phyloP scores from a whole-genome alignment of 2,329 filamentous ascomycete species.

The Cladosporium cucumerinum region DNA sequence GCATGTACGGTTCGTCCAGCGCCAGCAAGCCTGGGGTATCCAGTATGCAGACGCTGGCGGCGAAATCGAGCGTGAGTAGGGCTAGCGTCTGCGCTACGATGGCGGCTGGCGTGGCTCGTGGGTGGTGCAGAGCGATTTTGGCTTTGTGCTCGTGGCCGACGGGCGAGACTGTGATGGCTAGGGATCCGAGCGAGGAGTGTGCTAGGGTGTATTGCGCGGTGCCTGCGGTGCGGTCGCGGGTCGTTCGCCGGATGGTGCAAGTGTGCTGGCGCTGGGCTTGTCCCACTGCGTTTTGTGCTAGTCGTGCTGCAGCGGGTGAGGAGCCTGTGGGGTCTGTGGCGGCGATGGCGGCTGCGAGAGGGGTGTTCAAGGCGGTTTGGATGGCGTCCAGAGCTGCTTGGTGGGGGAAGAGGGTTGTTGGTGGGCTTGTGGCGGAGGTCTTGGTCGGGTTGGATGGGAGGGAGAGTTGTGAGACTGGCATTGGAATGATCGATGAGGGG shows the following conservation, averaged over 20 bases:
- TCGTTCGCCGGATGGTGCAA: constrained; percentile 66
- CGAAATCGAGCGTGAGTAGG: constrained; percentile 45
- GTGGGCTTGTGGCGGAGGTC: neutral
- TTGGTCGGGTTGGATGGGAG: constrained; percentile 19
- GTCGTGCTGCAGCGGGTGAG: constrained; percentile 58
- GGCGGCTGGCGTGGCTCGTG: constrained; percentile 40
- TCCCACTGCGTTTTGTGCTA: constrained; percentile 55
- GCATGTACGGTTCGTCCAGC: constrained; percentile 44
- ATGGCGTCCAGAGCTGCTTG: constrained; percentile 46
- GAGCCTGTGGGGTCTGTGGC: constrained; percentile 65
- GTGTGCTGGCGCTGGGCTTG: constrained; percentile 65
- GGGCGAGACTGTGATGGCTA: constrained; percentile 39
- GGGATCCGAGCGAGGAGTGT: constrained; percentile 44
- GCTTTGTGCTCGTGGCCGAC: constrained; percentile 22
- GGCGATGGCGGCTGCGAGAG: constrained; percentile 51
- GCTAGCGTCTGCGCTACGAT: constrained; percentile 39
- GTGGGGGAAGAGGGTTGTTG: constrained; percentile 44
- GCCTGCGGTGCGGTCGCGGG: constrained; percentile 30
- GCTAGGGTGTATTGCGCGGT: constrained; percentile 43
- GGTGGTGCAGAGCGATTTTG: constrained; percentile 37
- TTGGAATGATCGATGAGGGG: constrained; percentile 21
- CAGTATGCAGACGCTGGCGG: constrained; percentile 40
- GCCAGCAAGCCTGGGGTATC: constrained; percentile 43
- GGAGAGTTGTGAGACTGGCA: constrained; percentile 26
- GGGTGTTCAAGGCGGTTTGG: constrained; percentile 44